Conservation (phyloP, 352 stramenopile genomes). For the Phytophthora crassamura region DNA sequence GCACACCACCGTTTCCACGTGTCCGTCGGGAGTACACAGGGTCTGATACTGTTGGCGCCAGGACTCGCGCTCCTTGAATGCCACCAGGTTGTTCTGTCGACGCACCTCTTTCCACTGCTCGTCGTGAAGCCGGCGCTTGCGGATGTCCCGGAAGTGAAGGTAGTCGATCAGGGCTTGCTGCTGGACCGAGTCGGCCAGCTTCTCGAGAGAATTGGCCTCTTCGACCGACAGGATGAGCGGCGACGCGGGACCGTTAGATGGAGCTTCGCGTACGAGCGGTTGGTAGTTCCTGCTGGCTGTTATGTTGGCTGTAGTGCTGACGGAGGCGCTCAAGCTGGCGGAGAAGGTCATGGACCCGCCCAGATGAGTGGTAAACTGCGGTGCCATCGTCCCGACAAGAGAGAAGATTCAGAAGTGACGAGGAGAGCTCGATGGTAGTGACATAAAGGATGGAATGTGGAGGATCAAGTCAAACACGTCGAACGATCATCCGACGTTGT, state of each 20-base stretch:
- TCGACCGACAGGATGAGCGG: constrained; percentile 32
- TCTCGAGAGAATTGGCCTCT: constrained; percentile 34
- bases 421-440: not conserved
- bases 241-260: constrained; percentile 7
- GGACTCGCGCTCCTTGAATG: constrained; percentile 46
- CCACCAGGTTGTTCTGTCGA: constrained; percentile 43
- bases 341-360: constrained; percentile 36
- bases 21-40: constrained; percentile 20
- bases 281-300: constrained; percentile 25
- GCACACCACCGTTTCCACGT: constrained; percentile 22
- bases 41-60: constrained; percentile 39
- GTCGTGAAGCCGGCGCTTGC: constrained; percentile 37
- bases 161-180: constrained; percentile 41
- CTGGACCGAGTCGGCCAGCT: constrained; percentile 37
- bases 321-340: constrained; percentile 29
- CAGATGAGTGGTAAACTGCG: constrained; percentile 31
- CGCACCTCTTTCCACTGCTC: constrained; percentile 50
- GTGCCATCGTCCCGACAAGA: constrained; percentile 13
- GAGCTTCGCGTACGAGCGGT: constrained; percentile 3
- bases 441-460: not conserved
- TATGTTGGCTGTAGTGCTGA: constrained; percentile 18
- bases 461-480: constrained; percentile 1
- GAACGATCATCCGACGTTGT: not conserved
- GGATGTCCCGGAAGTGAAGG: constrained; percentile 39
- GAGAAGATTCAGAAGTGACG: constrained; percentile 16